Conservation (phyloP, 176 grass and related monocot species). For the Pontederia paniculata region DNA sequence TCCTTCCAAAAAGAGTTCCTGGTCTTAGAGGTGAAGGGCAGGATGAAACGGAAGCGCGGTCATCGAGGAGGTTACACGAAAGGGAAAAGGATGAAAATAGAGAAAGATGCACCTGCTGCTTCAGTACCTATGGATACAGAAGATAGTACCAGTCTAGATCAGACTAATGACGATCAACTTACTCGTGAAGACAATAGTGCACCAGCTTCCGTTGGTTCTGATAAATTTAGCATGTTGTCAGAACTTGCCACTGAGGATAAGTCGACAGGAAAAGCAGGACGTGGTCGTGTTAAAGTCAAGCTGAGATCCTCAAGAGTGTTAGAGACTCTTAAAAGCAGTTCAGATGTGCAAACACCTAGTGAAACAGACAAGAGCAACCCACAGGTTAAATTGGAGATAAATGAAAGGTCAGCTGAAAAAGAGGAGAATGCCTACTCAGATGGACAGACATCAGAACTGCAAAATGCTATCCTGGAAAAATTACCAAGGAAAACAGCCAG, state of each 20-base stretch:
- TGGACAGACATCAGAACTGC: constrained; percentile 20
- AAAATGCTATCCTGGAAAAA: constrained; percentile 28
- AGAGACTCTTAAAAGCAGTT: constrained; percentile 24
- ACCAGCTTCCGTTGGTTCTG: constrained; percentile 1
- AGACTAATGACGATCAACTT: constrained; percentile 6
- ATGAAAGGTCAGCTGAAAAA: constrained; percentile 11
- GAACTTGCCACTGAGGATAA: constrained; percentile 18
- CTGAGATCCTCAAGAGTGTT: constrained; percentile 36
- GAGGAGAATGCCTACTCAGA: constrained; percentile 14
- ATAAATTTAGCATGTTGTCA: constrained; percentile 10
- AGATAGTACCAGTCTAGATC: constrained; percentile 17
- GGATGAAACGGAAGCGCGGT: constrained; percentile 53
- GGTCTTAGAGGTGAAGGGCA: no score
- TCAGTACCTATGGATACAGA: constrained; percentile 24
- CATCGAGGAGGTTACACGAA: constrained; percentile 20
- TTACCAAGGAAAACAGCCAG: constrained; percentile 29
- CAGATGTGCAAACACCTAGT: constrained; percentile 11
- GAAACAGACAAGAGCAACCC: constrained; percentile 16
- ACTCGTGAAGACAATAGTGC: constrained; percentile 15
- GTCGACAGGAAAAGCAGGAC: constrained; percentile 28
- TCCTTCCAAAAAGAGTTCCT: no score
- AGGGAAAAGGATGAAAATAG: neutral
- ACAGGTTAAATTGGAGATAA: constrained; percentile 4
- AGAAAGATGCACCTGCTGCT: constrained; percentile 17
- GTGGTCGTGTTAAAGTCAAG: constrained; percentile 48